These are phyloP conservation scores for Dendrobium nobile DNA, from an alignment of 106 monocot genomes.

Conservation along the genomic window DNA sequence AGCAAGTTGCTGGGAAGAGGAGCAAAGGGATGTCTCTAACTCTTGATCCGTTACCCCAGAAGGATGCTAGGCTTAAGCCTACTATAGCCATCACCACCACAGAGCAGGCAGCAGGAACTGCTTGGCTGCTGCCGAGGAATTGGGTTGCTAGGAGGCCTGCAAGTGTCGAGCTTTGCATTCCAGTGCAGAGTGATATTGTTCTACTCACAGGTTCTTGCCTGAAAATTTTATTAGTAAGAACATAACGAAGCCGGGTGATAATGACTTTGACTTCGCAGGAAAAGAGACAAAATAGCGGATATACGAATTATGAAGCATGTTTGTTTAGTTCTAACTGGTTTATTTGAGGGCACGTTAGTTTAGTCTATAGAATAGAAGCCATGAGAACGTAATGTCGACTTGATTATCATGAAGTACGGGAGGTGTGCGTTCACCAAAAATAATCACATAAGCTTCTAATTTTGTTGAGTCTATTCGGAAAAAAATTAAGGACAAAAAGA, in stretches of 20 bases:
- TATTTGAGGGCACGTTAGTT: not conserved
- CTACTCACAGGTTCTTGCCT: constrained; percentile 77
- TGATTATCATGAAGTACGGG: no score
- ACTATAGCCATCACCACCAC: constrained; percentile 92
- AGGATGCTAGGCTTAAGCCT: constrained; percentile 82
- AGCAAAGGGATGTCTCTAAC: constrained; percentile 49
- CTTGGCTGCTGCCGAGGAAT: constrained; percentile 86
- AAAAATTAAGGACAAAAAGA: no score
- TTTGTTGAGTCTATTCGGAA: no score
- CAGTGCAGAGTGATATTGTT: constrained; percentile 90
- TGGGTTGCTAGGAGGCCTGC: constrained; percentile 96
- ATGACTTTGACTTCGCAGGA: not conserved
- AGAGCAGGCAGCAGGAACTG: constrained; percentile 93
- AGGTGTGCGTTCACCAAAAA: no score
- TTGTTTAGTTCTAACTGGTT: not conserved
- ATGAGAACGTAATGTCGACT: not conserved
- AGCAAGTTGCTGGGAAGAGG: not conserved
- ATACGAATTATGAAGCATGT: not conserved
- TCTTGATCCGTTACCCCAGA: constrained; percentile 80
- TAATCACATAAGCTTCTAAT: no score
- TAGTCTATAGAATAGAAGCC: not conserved
- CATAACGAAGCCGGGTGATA: not conserved
- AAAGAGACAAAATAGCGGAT: not conserved
- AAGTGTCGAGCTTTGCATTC: constrained; percentile 98
- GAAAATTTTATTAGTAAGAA: not conserved